A percentile compares a stretch with the other conserved stretches of the same genome.
phyloP scores from a whole-genome alignment of 352 stramenopile genomes.

The Phytopythium ostracodes region DNA sequence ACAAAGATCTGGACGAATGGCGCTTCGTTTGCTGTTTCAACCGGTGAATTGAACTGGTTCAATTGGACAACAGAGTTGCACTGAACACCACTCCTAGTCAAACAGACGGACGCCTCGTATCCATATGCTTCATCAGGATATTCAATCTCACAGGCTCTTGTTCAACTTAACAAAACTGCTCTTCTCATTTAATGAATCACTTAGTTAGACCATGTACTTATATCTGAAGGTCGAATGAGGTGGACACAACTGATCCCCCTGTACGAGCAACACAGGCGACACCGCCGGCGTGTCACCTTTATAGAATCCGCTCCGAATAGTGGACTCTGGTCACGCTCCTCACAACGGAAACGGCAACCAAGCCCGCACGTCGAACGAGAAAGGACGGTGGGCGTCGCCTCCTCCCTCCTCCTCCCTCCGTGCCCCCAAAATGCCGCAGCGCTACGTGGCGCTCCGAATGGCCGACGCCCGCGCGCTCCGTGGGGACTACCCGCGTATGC shows the following conservation, averaged over 20 bases:
- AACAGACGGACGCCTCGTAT: not conserved
- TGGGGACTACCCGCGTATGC: constrained; percentile 5
- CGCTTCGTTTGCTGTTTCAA: not conserved
- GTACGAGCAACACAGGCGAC: not conserved
- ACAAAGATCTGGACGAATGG: not conserved
- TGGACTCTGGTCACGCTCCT: not conserved
- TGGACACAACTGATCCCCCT: not conserved
- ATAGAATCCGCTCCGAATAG: not conserved
- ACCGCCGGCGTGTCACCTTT: not conserved
- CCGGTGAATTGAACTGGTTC: constrained; percentile 1
- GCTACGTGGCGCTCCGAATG: constrained; percentile 29
- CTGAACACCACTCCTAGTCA: not conserved
- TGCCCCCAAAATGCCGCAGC: constrained; percentile 15
- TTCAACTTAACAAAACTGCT: no score
- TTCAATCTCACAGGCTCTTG: not conserved
- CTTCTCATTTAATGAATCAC: no score
- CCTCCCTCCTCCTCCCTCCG: constrained; percentile 9
- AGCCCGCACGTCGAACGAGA: not conserved
- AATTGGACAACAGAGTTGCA: not conserved
- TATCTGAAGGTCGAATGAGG: not conserved
- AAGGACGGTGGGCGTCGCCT: not conserved
- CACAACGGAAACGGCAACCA: constrained; percentile 2
- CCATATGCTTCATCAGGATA: not conserved
- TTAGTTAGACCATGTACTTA: not conserved
- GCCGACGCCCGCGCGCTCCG: constrained; percentile 19